Base-by-base conservation (phyloP, 148 eudicot genomes). In the Nepenthes gracilis region DNA sequence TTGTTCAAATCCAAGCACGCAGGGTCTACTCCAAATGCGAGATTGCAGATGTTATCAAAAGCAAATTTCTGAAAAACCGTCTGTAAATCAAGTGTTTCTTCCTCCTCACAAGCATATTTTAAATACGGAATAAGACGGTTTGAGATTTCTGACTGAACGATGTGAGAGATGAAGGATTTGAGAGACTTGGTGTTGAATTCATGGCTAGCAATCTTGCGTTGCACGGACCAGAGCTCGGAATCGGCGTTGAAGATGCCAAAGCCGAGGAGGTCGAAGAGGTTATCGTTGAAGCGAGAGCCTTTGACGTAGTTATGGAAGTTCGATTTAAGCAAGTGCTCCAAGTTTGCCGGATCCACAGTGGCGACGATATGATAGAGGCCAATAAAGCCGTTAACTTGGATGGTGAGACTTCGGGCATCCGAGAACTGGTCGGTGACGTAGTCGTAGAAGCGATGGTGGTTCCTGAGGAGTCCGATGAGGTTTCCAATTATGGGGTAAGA, bases 371-470 rank as follows among this genome's bases (percentile, higher is more conserved):
- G 57, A 9, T n/a, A 54, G 57, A 54, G 33, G 57, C 34, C 15
- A 54, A 54, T n/a, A 32, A 54, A 64, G 68, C 79, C 75, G 77
- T 75, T 63, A 49, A 77, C 61, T 45, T 79, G 74, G 75, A 72
- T 72, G 63, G 84, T 70, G 37, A 85, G 88, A 59, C 63, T 50
- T 32, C 57, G 10, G 13, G 80, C 5, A 40, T 81, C 80, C 67
- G 77, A 60, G 8, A 43, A 40, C 10, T 35, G 33, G 36, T 57
- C 80, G 55, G 88, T 73, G 35, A 66, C 61, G 90, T 90, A 85
- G 5, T 88, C 81, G 11, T 74, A 78, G 75, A 82, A 88, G 61
- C 88, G 88, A 75, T 85, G 84, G 68, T 86, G 81, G 77, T 88
- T 77, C 5, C 43, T 15, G 48, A 58, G 48, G 47, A 38, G 33